These are phyloP conservation scores for Debaryomycetaceae sp. DNA, from an alignment of 1,139 yeast species.

Conservation along the genomic window DNA sequence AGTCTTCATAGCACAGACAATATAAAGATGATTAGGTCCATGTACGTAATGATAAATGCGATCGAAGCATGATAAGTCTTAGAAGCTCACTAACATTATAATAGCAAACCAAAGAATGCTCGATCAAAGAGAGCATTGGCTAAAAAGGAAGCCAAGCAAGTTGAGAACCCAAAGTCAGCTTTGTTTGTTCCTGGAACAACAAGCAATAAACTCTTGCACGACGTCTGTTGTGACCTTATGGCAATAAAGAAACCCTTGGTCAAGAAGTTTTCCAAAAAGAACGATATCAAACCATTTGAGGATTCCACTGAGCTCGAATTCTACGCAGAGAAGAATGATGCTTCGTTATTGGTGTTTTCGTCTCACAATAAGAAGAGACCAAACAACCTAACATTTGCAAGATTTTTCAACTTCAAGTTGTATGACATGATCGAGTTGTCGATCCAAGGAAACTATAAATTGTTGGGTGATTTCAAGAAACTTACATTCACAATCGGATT, in stretches of 20 bases:
- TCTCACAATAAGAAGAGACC: conserved; percentile 90
- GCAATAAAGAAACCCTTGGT: conserved; percentile 90
- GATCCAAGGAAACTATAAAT: conserved; percentile 64
- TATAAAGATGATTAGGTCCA: conserved; percentile 57
- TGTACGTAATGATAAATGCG: conserved; percentile 32
- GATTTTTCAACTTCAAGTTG: conserved; percentile 86
- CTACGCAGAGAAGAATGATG: conserved; percentile 90
- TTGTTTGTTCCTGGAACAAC: conserved; percentile 89
- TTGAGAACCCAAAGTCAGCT: conserved; percentile 87
- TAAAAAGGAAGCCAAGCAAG: conserved; percentile 80
- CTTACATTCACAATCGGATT: conserved; percentile 82
- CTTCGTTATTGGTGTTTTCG: conserved; percentile 79
- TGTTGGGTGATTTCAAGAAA: conserved; percentile 77
- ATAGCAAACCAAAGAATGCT: conserved; percentile 77
- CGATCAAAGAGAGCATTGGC: conserved; percentile 94
- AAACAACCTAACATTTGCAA: conserved; percentile 78
- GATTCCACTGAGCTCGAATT: conserved; percentile 86
- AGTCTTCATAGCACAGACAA: neutral
- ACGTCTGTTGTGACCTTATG: conserved; percentile 84
- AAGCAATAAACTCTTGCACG: conserved; percentile 75
- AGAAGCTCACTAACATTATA: conserved; percentile 5
- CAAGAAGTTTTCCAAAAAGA: conserved; percentile 83
- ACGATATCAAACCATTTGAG: conserved; percentile 89
- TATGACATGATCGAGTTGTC: conserved; percentile 93
- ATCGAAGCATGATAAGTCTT: neutral